Evolutionary conservation across 179 eudicot genomes (phyloP).

Genomic region (Silene noctiflora): DNA sequence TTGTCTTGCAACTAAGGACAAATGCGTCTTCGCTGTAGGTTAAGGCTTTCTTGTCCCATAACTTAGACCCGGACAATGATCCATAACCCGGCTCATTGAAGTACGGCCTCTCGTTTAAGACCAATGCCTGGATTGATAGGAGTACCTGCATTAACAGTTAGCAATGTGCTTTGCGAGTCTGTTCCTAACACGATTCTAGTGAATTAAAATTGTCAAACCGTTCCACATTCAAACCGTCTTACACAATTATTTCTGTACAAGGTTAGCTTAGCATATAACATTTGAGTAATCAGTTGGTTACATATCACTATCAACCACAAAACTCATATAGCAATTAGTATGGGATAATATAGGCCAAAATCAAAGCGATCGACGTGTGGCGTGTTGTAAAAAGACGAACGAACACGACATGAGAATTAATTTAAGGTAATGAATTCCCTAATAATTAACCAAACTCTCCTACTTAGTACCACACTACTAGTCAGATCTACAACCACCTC

Average conservation of each 20-base stretch:
- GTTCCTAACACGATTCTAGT: not conserved
- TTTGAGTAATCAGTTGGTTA: not conserved
- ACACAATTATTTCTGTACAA: too few species aligned
- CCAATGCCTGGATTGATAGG: conserved; percentile 74
- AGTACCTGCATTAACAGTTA: conserved; percentile 31
- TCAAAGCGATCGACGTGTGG: too few species aligned
- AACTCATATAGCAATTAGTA: not conserved
- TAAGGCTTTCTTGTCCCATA: conserved; percentile 27
- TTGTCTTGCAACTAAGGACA: conserved; percentile 49
- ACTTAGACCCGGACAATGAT: conserved; percentile 4
- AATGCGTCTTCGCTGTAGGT: conserved; percentile 49
- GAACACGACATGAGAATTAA: too few species aligned
- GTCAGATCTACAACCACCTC: too few species aligned
- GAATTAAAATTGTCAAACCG: too few species aligned
- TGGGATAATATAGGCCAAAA: too few species aligned
- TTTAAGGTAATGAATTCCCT: too few species aligned
- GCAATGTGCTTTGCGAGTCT: not conserved
- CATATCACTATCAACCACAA: not conserved
- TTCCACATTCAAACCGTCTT: too few species aligned
- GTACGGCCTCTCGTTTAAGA: conserved; percentile 58
- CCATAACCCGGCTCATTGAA: conserved; percentile 58
- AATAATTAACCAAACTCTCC: too few species aligned
- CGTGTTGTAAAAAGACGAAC: too few species aligned
- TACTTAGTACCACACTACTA: too few species aligned
- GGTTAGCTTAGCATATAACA: too few species aligned